Percentiles rank a stretch among this genome's conserved stretches.
These are phyloP conservation scores for Dothidotthia symphoricarpi DNA, from an alignment of 2,329 filamentous ascomycete species.

Conservation along the genomic window DNA sequence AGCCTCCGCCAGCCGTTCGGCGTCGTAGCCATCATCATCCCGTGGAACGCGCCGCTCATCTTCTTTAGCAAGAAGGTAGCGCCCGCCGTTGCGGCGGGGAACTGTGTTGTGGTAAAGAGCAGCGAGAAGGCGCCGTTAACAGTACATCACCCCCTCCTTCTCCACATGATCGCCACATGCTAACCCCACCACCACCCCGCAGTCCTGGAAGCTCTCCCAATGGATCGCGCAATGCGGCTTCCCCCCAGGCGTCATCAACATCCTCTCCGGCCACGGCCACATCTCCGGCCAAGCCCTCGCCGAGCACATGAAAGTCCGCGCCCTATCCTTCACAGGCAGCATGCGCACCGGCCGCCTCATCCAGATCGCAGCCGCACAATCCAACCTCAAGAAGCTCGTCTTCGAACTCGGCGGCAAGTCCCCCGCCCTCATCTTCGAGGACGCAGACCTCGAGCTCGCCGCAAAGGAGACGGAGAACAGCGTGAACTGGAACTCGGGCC, in stretches of 20 bases:
- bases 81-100: slow-evolving; percentile 26
- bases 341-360: slow-evolving; percentile 86
- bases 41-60: slow-evolving; percentile 43
- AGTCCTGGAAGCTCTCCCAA: slow-evolving; percentile 75
- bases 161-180: too few species aligned
- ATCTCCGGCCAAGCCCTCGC: slow-evolving; percentile 74
- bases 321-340: slow-evolving; percentile 76
- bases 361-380: slow-evolving; percentile 65
- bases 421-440: slow-evolving; percentile 76
- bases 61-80: slow-evolving; percentile 30
- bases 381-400: slow-evolving; percentile 81
- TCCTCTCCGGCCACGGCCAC: slow-evolving; percentile 73
- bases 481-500: slow-evolving; percentile 56
- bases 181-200: too few species aligned
- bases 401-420: slow-evolving; percentile 85
- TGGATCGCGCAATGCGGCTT: slow-evolving; percentile 74
- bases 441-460: slow-evolving; percentile 73
- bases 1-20: slow-evolving; percentile 76
- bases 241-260: slow-evolving; percentile 74
- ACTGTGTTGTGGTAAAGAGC: slow-evolving; percentile 30
- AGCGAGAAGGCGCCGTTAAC: slow-evolving; percentile 57
- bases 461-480: slow-evolving; percentile 52
- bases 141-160: too few species aligned
- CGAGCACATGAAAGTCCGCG: slow-evolving; percentile 77
- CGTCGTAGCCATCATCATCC: slow-evolving; percentile 77